Evolutionary conservation across 164 flowering plant genomes (phyloP), one percentile per base, ranked within the genome.

Genomic region (Piper betle): DNA sequence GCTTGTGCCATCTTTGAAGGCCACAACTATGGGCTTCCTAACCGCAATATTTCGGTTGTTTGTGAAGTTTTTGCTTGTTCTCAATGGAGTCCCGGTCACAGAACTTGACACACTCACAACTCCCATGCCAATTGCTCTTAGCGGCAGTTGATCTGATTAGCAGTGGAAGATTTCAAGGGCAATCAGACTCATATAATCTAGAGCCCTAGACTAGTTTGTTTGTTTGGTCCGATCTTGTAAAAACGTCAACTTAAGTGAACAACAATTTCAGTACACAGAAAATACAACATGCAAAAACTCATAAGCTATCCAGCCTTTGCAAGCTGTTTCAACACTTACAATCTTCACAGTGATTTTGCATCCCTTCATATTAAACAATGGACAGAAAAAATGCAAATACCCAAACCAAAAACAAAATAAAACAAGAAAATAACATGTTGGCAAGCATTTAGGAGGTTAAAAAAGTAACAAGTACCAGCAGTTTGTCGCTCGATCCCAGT

Each of bases 31-130:
- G 13, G 57, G 65, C 37, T 52, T 67, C 57, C 65, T 67, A 6
- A 56, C 11, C 38, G 66, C 43, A 57, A 75, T 68, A 55, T 64
- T 25, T 25, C 33, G 56, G 6, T 69, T 73, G 53, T 64, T 62
- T 42, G 77, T 55, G 46, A 78, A 75, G 40, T 71, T 75, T 43
- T 76, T 9, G 38, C 73, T 69, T 62, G 84, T 72, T 64, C 92
- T 87, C 33, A 90, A 8, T 42, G 88, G 79, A 38, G 82, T 72
- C 56, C 79, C 75, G n/a, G 90, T 74, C 56, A 85, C 86, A 37
- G 97, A 84, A 77, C 88, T 81, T 12, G 97, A 86, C 59, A 84
- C 75, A 71, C 84, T 81, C 70, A 90, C 86, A 75, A 88, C 96
- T 79, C 96, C 99, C 99, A 93, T 93, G 70, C 81, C 89, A 81